Evolutionary conservation across 805 yeast genomes (phyloP).

Genomic region (Kuraishia hungarica): DNA sequence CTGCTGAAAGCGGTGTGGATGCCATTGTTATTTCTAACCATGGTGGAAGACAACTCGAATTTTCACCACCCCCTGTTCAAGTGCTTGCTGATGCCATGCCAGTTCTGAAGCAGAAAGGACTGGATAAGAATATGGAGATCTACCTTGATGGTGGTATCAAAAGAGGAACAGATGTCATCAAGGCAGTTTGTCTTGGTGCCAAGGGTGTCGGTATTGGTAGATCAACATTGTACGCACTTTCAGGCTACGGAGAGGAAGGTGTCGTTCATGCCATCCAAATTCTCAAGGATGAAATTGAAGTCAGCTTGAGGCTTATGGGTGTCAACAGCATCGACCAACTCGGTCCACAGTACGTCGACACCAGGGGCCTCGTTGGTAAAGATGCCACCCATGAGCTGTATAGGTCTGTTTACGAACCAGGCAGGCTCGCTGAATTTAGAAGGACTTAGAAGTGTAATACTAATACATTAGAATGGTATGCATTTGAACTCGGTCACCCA

Average conservation of each 20-base stretch:
- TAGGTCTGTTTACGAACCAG: conserved; percentile 5
- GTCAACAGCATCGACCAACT: conserved; percentile 39
- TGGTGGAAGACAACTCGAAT: conserved; percentile 67
- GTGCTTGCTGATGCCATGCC: conserved; percentile 48
- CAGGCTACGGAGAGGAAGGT: conserved; percentile 72
- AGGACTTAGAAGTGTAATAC: background rate
- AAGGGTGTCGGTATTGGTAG: conserved; percentile 60
- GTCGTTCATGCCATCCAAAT: conserved; percentile 50
- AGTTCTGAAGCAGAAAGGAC: conserved; percentile 27
- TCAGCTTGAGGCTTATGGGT: conserved; percentile 57
- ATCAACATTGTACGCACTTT: conserved; percentile 69
- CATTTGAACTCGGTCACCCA: background rate
- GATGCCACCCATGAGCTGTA: conserved; percentile 6
- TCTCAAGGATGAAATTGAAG: conserved; percentile 45
- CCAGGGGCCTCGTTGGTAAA: conserved; percentile 12
- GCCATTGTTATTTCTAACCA: conserved; percentile 65
- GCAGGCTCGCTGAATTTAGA: background rate
- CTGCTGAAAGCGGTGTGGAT: conserved; percentile 46
- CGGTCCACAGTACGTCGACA: conserved; percentile 27
- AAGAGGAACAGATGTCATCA: conserved; percentile 69
- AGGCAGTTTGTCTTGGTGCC: conserved; percentile 73
- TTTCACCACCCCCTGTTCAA: conserved; percentile 51
- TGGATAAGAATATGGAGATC: conserved; percentile 43
- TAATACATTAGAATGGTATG: background rate
- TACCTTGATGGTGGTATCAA: conserved; percentile 73